Evolutionary conservation across 2,329 filamentous ascomycete genomes (phyloP), one percentile per base, ranked within the genome.

Genomic region (Penicillium sp.): DNA sequence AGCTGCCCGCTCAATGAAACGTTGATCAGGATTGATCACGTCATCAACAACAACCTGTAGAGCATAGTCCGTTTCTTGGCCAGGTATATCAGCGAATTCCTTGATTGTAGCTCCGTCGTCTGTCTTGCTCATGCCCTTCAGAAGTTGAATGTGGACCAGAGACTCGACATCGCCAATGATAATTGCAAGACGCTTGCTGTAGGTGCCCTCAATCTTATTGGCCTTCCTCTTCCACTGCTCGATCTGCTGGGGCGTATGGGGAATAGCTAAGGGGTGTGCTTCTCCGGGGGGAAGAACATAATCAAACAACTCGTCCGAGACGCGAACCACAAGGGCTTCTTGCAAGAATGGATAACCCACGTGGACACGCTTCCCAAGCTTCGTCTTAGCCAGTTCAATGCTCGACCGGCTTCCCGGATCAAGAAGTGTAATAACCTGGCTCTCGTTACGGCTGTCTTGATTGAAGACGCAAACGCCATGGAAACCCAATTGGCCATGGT

Each of bases 311-410:
- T 97, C 93, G 70, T 99, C 94, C 1, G 91, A 93, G 1, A 97
- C 90, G 53, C 87, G 88, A 49, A 90, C 82, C 30, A 99, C 87
- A 76, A 93, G 93, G 50, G 90, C 94, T 76, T 99, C 95, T 66
- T 96, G 90, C 61, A 99, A 77, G 77, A 97, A 99, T 1, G 94
- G 94, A 68, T 96, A 99, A 36, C 93, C 92, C 58, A 97, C 89
- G 70, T 91, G 91, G 57, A 96, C 92, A 57, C 87, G 86, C 73
- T 93, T 84, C 42, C 92, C 93, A 42, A 99, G 82, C 69, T 91
- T 93, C 47, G 79, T 76, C 71, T 91, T 90, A 53, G 92, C 92
- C 52, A 84, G 77, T 62, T 89, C 86, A 22, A 87, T 80, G 61
- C 84, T 89, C 45, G 88, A 86, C 35, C 88, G 86, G 55, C 78